Evolutionary conservation across 192 early-diverging fungal species (phyloP), one percentile per base, ranked within the genome.

Genomic region (Coemansia sp.): DNA sequence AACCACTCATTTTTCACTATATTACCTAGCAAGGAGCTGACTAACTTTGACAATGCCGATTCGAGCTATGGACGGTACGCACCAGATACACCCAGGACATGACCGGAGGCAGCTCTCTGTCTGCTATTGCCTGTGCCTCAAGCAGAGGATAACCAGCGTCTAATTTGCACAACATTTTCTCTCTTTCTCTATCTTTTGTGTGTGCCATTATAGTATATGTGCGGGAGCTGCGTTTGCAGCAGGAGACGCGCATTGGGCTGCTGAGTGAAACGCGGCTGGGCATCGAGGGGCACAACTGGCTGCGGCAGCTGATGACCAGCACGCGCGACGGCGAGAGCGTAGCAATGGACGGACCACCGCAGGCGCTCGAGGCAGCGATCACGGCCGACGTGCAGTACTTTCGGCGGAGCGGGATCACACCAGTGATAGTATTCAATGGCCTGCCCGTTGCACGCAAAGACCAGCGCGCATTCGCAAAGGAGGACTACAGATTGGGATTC

Each of bases 261-360:
- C 78, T 89, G 26, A 72, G 78, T 34, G 85, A 81, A 29, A 83
- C 81, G 24, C 76, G 87, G 22, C 68, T 91, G 39, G 89, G 89
- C 30, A 85, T 91, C 37, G 89, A 91, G 49, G 89, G 85, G 55
- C 81, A 82, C 62, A 75, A 83, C 64, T 91, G 89, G 89, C 72
- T 91, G 30, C 79, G 85, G 39, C 83, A 81, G 56, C 49, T 91
- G 33, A 44, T 88, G 37, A 50, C 50, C 10, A 57, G 50, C 10
- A 59, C 64, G 20, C 85, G 83, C 59, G 83, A 86, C 26, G 65
- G 81, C 44, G 78, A 78, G 38, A 36, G 74, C 1, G 77, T 74
- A 10, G 86, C 84, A 5, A 78, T 87, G 64, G 88, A 85, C 38
- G 85, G 86, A 18, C 61, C 81, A 19, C 84, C 88, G 8, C 76